Evolutionary conservation across 169 alveolate species (phyloP).

Genomic region (Plasmodium gonderi): DNA sequence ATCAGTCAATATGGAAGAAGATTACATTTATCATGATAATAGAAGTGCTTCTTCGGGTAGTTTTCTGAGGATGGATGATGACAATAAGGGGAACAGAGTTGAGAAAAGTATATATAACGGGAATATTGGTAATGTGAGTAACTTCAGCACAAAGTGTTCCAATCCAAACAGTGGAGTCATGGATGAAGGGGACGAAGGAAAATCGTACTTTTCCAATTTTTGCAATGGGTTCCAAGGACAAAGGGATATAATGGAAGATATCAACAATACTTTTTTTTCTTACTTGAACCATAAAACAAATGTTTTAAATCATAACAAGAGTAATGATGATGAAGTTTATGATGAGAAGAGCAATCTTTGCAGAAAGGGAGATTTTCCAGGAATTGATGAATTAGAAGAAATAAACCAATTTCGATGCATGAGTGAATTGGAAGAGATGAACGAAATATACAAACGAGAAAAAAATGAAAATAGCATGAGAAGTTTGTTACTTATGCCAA

Average conservation of each 20-base stretch:
- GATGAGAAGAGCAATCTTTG: neutral
- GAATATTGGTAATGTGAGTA: neutral
- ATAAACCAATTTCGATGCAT: neutral
- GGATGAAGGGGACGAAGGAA: constrained; percentile 16
- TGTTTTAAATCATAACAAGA: neutral
- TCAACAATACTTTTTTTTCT: neutral
- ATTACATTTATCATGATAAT: neutral
- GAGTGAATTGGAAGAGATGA: neutral
- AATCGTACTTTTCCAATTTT: constrained; percentile 16
- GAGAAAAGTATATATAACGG: neutral
- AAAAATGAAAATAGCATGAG: neutral
- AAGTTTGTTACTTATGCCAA: neutral
- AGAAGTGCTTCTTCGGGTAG: neutral
- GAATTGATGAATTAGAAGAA: neutral
- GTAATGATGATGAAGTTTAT: neutral
- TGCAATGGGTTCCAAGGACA: neutral
- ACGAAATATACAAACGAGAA: neutral
- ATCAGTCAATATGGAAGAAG: neutral
- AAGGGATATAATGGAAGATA: neutral
- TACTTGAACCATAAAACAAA: neutral
- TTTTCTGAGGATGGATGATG: neutral
- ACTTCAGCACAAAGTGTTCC: neutral
- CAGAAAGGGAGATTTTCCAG: neutral
- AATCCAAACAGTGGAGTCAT: neutral
- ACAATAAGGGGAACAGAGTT: too few relatives aligned